Base-by-base conservation (phyloP, 768 basidiomycete species). In the Lentinula aciculospora region DNA sequence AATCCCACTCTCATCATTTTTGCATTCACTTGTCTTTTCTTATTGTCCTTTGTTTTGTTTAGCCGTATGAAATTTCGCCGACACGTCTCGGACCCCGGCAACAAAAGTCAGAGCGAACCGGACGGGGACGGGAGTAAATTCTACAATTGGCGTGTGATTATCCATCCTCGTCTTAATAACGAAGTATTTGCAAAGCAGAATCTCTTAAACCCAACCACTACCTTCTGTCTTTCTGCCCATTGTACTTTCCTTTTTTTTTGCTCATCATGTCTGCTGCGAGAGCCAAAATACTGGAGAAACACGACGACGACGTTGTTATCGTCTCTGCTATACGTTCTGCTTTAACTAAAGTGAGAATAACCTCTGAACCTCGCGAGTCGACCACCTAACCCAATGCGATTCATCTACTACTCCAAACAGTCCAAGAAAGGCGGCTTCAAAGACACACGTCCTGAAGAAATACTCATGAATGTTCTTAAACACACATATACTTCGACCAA, bases 261-360 rank as follows among this genome's bases (percentile, higher is more conserved):
- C 6, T 59, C 60, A 64, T 61, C 57, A 75, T 76, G 74, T 68
- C 72, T 31, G 66, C 70, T 17, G 74, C 75, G 25, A 63, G 74
- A 54, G 77, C 78, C 57, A 89, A 83, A 68, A 62, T 92, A 23
- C 80, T 93, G 49, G 75, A 81, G 65, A 88, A 92, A 75, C 75
- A 81, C 64, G 86, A 89, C 61, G 80, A 91, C 69, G 94, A 96
- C 71, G 88, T 98, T 13, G 96, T 98, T 62, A 89, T 98, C 68
- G 84, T 93, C 66, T 75, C 85, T 10, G 94, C 95, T 21, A 82
- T 92, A 48, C 86, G 97, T 61, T 93, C 94, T 45, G 92, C 97
- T 25, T 80, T 96, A 59, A 97, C 95, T 29, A 96, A 94, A 81
- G 93, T 91, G 32, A 55, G 77, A 67, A 8, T 44, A 8, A 7